phyloP scores from a whole-genome alignment of 2,329 filamentous ascomycete genomes.

The Venturia pyrina region DNA sequence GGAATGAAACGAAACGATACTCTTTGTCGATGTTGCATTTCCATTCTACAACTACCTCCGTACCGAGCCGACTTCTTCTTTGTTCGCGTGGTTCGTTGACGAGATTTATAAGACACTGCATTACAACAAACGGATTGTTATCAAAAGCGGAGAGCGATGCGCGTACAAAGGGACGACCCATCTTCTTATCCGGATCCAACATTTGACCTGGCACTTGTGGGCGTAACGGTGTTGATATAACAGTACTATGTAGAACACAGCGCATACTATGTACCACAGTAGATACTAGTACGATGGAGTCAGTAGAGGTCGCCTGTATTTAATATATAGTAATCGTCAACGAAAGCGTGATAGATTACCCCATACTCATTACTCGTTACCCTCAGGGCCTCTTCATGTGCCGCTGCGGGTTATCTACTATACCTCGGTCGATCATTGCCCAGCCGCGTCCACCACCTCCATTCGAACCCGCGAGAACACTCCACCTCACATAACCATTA shows the following conservation, averaged over 20 bases:
- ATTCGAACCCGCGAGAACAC: not conserved
- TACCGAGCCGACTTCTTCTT: too few species aligned
- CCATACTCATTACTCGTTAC: too few species aligned
- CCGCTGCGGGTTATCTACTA: not conserved
- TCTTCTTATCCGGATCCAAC: not conserved
- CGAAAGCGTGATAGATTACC: not conserved
- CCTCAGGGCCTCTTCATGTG: not conserved
- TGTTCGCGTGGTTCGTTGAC: too few species aligned
- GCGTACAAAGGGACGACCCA: not conserved
- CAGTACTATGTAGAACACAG: too few species aligned
- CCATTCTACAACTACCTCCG: too few species aligned
- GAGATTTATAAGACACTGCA: too few species aligned
- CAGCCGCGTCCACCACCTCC: not conserved
- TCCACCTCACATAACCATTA: not conserved
- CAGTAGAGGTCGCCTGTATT: too few species aligned
- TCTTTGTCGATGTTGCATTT: not conserved
- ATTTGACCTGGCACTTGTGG: not conserved
- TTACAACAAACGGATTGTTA: not conserved
- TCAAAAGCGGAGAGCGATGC: not conserved
- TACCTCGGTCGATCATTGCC: not conserved
- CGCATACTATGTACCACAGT: too few species aligned
- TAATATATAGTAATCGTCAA: too few species aligned
- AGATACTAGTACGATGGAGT: too few species aligned
- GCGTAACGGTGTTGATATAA: not conserved
- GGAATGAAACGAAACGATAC: not conserved